A percentile compares a stretch with the other conserved stretches of the same genome.
phyloP scores from a whole-genome alignment of 1,284 basidiomycete genomes.

The Dichomitus squalens region DNA sequence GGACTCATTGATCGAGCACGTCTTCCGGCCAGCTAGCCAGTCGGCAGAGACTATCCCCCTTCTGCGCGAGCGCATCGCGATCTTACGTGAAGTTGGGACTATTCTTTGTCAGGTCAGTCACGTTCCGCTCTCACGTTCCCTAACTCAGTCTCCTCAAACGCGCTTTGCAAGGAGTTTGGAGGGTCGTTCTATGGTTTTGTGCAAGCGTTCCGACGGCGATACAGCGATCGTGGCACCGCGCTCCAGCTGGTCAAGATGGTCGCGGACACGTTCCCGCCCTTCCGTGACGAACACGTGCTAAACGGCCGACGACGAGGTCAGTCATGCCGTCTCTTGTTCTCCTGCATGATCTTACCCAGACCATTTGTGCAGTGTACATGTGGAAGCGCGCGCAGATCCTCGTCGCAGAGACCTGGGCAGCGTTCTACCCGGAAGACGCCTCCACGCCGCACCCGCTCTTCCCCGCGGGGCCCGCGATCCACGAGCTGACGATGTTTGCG shows the following conservation, averaged over 20 bases:
- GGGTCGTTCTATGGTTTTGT: slow-evolving; percentile 74
- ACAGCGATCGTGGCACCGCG: slow-evolving; percentile 59
- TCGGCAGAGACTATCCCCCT: slow-evolving; percentile 68
- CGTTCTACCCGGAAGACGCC: slow-evolving; percentile 61
- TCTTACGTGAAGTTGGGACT: slow-evolving; percentile 73
- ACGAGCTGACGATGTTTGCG: slow-evolving; percentile 82
- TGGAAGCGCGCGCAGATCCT: slow-evolving; percentile 89
- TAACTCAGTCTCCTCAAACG: background rate
- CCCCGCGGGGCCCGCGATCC: slow-evolving; percentile 62
- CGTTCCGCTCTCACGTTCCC: background rate
- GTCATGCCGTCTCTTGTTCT: background rate
- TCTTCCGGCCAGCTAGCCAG: slow-evolving; percentile 63
- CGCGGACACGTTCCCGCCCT: slow-evolving; percentile 70
- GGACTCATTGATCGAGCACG: slow-evolving; percentile 60
- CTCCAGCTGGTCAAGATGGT: slow-evolving; percentile 75
- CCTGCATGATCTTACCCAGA: slow-evolving; percentile 7
- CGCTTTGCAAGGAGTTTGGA: slow-evolving; percentile 60
- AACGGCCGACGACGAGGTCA: slow-evolving; percentile 52
- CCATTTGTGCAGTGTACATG: slow-evolving; percentile 54
- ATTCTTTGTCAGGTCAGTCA: slow-evolving; percentile 64
- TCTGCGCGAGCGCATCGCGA: slow-evolving; percentile 62
- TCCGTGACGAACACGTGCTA: slow-evolving; percentile 67
- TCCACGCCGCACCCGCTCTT: slow-evolving; percentile 66
- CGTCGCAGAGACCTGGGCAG: slow-evolving; percentile 83
- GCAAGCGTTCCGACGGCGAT: slow-evolving; percentile 55